These are phyloP conservation scores for Fusarium sp. DNA, from an alignment of 2,329 filamentous ascomycete genomes.

Conservation along the genomic window DNA sequence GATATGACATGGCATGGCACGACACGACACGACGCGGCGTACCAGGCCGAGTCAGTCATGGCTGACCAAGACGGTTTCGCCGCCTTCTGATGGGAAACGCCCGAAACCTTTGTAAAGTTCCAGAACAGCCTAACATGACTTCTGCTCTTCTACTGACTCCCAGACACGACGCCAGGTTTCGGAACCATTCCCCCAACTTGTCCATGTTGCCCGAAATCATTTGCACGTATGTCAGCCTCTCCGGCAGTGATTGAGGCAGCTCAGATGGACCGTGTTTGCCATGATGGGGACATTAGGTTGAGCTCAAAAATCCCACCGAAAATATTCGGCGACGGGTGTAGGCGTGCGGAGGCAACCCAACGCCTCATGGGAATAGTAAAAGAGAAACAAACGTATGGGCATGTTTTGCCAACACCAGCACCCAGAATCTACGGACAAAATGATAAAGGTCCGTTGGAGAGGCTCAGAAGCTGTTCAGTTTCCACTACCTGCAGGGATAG, in stretches of 20 bases:
- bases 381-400: not conserved
- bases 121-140: slow-evolving; percentile 31
- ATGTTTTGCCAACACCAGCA: slow-evolving; percentile 11
- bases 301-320: slow-evolving; percentile 20
- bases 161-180: slow-evolving; percentile 15
- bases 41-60: slow-evolving; percentile 23
- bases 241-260: slow-evolving; percentile 10
- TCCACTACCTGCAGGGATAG: slow-evolving; percentile 22
- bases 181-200: slow-evolving; percentile 18
- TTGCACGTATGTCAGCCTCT: slow-evolving; percentile 1
- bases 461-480: slow-evolving; percentile 19
- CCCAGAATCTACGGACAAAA: not conserved
- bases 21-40: slow-evolving; percentile 8
- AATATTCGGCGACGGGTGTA: slow-evolving; percentile 28
- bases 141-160: slow-evolving; percentile 5
- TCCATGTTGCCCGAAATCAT: slow-evolving; percentile 21
- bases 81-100: slow-evolving; percentile 17
- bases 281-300: not conserved
- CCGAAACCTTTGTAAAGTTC: slow-evolving; percentile 24
- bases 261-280: slow-evolving; percentile 14
- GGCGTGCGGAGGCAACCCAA: not conserved
- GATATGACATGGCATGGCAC: slow-evolving; percentile 7
- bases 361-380: not conserved
- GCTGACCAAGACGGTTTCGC: slow-evolving; percentile 31
- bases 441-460: not conserved